phyloP scores from a whole-genome alignment of 306 rosid genomes.

The Dryas octopetala region DNA sequence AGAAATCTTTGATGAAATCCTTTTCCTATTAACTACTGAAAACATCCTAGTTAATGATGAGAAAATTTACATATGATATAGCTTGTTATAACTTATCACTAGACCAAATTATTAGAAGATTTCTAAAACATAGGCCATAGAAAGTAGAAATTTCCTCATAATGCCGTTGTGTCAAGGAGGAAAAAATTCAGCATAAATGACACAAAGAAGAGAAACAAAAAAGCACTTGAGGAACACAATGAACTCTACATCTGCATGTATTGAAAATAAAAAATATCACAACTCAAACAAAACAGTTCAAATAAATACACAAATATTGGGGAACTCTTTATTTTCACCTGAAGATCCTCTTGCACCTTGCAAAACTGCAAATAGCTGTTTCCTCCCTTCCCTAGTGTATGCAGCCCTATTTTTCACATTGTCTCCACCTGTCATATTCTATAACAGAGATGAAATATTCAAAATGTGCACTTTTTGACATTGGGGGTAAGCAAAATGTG shows the following conservation, averaged over 20 bases:
- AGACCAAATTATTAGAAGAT: conserved; percentile 3
- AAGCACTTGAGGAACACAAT: neutral
- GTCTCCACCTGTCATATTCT: conserved; percentile 72
- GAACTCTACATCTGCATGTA: neutral
- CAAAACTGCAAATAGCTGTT: conserved; percentile 91
- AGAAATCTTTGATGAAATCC: neutral
- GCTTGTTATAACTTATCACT: neutral
- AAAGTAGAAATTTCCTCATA: conserved; percentile 1
- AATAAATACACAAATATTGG: conserved; percentile 4
- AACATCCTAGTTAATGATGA: too few relatives aligned
- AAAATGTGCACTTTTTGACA: conserved; percentile 28
- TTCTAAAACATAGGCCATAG: neutral
- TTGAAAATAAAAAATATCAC: neutral
- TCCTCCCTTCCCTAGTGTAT: conserved; percentile 81
- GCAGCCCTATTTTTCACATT: conserved; percentile 64
- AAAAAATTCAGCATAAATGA: neutral
- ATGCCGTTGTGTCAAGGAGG: neutral
- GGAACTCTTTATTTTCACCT: conserved; percentile 44
- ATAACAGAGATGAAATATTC: conserved; percentile 27
- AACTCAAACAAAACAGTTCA: neutral
- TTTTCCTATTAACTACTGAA: neutral
- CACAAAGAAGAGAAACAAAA: neutral
- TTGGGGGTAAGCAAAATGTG: neutral
- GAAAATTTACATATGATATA: neutral
- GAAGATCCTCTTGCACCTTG: conserved; percentile 98